Evolutionary conservation across 129 eudicot genomes (phyloP).

Genomic region (Ambrosia trifida): DNA sequence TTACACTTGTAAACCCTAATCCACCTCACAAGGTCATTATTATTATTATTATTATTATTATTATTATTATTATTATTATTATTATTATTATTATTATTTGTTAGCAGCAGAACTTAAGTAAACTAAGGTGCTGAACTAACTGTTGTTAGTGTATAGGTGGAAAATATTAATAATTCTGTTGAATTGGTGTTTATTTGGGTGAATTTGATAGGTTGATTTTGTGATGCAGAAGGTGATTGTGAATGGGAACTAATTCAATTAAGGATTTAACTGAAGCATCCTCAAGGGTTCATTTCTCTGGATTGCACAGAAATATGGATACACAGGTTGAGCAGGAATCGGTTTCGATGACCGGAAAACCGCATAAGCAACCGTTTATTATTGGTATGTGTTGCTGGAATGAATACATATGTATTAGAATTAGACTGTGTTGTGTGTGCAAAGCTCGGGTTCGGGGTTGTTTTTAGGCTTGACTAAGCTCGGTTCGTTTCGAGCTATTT

Average conservation of each 20-base stretch:
- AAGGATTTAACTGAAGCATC: conserved; percentile 63
- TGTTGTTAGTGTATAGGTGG: background rate
- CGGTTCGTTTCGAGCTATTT: no score
- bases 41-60: no score
- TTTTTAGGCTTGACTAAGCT: no score
- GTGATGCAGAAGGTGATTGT: conserved; percentile 9
- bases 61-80: background rate
- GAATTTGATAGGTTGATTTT: background rate
- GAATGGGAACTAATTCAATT: conserved; percentile 58
- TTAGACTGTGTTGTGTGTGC: no score
- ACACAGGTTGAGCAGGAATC: conserved; percentile 55
- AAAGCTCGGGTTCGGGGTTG: no score
- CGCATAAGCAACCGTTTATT: conserved; percentile 71
- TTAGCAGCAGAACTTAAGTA: background rate
- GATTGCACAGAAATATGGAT: conserved; percentile 66
- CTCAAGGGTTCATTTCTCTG: conserved; percentile 83
- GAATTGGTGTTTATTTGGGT: background rate
- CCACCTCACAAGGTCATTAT: conserved; percentile 29
- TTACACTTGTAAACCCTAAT: background rate
- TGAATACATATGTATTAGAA: background rate
- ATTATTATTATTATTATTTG: no score
- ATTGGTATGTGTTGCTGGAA: conserved; percentile 54
- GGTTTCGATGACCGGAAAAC: conserved; percentile 47
- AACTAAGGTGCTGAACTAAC: background rate
- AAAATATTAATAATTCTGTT: background rate